Conservation (phyloP, 1,139 yeast species). For the Suhomyces chickasaworum region DNA sequence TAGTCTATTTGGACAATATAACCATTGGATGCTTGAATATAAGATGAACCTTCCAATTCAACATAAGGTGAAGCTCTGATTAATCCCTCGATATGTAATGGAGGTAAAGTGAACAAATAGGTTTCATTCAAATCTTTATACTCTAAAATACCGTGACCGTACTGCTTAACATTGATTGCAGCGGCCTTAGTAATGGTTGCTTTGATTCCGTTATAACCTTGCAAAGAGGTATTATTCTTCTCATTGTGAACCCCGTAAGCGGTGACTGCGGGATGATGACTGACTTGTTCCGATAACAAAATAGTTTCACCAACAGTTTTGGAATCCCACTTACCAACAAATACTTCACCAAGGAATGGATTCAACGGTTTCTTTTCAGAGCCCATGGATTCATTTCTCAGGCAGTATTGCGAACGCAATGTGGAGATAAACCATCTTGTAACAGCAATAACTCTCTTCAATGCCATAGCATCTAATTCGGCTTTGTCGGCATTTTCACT, state of each 20-base stretch:
- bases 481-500: slow-evolving; percentile 26
- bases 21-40: slow-evolving; percentile 80
- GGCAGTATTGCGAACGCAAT: slow-evolving; percentile 88
- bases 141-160: slow-evolving; percentile 81
- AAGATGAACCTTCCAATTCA: slow-evolving; percentile 83
- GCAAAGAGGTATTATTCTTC: slow-evolving; percentile 63
- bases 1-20: slow-evolving; percentile 73
- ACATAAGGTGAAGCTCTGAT: slow-evolving; percentile 88
- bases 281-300: slow-evolving; percentile 85
- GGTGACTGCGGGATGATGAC: slow-evolving; percentile 95
- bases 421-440: slow-evolving; percentile 91
- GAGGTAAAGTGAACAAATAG: slow-evolving; percentile 85
- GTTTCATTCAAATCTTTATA: slow-evolving; percentile 63
- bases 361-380: slow-evolving; percentile 94
- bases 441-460: slow-evolving; percentile 73
- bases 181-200: slow-evolving; percentile 82
- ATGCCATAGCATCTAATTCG: slow-evolving; percentile 53
- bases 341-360: slow-evolving; percentile 91
- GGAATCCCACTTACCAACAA: slow-evolving; percentile 79
- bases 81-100: slow-evolving; percentile 93
- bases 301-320: slow-evolving; percentile 66
- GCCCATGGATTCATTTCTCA: slow-evolving; percentile 87
- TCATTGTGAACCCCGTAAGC: slow-evolving; percentile 81
- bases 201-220: slow-evolving; percentile 88
- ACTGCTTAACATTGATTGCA: slow-evolving; percentile 81